phyloP scores from a whole-genome alignment of 805 yeast species.

The Yarrowia hollandica region DNA sequence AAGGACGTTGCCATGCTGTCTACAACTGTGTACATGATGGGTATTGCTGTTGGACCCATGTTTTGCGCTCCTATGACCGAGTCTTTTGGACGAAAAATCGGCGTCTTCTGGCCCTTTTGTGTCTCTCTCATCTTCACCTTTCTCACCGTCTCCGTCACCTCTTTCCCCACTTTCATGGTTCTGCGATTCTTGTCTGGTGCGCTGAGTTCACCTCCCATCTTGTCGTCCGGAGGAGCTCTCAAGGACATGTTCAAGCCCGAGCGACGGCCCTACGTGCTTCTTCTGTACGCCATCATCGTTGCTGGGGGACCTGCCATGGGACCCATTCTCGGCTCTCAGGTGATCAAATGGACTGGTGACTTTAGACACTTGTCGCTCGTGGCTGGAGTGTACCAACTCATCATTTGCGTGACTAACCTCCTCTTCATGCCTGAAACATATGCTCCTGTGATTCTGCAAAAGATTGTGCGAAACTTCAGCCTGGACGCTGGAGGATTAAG shows the following conservation, averaged over 20 bases:
- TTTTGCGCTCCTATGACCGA: conserved; percentile 31
- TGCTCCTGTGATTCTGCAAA: conserved; percentile 28
- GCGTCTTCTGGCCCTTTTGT: conserved; percentile 38
- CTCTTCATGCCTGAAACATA: conserved; percentile 29
- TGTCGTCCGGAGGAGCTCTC: conserved; percentile 32
- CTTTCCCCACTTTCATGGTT: conserved; percentile 27
- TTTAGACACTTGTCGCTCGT: conserved; percentile 27
- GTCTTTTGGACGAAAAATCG: conserved; percentile 31
- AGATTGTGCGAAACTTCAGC: conserved; percentile 23
- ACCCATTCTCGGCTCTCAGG: conserved; percentile 31
- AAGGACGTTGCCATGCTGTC: conserved; percentile 24
- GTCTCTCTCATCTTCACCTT: conserved; percentile 31
- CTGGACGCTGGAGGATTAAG: conserved; percentile 6
- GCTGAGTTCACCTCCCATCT: conserved; percentile 32
- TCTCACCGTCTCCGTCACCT: conserved; percentile 10
- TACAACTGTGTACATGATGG: conserved; percentile 39
- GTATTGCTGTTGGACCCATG: conserved; percentile 39
- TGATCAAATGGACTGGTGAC: conserved; percentile 19
- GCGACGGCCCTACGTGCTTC: conserved; percentile 29
- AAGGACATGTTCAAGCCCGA: conserved; percentile 32
- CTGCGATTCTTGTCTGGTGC: conserved; percentile 30
- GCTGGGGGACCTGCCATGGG: conserved; percentile 33
- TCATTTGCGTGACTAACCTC: conserved; percentile 11
- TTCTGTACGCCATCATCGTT: conserved; percentile 31
- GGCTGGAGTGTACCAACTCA: conserved; percentile 19